Evolutionary conservation across 805 yeast species (phyloP), one percentile per base, ranked within the genome.

Genomic region (Yueomyces sinensis): DNA sequence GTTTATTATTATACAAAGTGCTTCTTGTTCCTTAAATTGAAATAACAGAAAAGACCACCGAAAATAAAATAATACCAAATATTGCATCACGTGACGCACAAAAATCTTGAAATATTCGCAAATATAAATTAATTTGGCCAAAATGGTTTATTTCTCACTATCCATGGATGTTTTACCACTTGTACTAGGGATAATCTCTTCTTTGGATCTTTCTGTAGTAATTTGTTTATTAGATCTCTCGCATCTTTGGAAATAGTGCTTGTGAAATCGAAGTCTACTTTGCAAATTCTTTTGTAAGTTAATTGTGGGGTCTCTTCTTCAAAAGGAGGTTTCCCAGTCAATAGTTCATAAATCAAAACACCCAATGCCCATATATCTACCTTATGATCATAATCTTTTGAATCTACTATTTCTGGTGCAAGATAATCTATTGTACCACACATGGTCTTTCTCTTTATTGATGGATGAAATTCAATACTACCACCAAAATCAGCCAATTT

Each of bases 291-390:
- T 48, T 73, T 74, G 52, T 82, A 83, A 0, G 97, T 91, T 14
- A 76, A 70, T 39, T 76, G 79, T 35, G 79, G 76, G 40, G 79
- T 75, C 20, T 66, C 67, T 44, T 82, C 95, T 52, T 86, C 95
- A 54, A 89, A 89, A 0, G 97, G 97, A 0, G 98, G 95, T 32
- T 68, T 65, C 0, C 96, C 97, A 4, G 80, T 86, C 2, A 89
- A 58, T 33, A 91, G 69, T 54, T 89, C 98, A 50, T 79, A 89
- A 41, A 86, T 68, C 27, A 89, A 56, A 2, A 89, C 75, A 0
- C 98, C 98, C 35, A 89, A 61, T 1, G 96, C 83, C 98, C 98
- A 89, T 3, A 80, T 69, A 52, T 89, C 98, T 0, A 84, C 94
- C 34, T 66, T 66, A 35, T 66, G 68, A 45, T 81, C 89, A 47